These are phyloP conservation scores for Tetrahymena borealis DNA, from an alignment of 73 alveolate genomes.

Conservation along the genomic window DNA sequence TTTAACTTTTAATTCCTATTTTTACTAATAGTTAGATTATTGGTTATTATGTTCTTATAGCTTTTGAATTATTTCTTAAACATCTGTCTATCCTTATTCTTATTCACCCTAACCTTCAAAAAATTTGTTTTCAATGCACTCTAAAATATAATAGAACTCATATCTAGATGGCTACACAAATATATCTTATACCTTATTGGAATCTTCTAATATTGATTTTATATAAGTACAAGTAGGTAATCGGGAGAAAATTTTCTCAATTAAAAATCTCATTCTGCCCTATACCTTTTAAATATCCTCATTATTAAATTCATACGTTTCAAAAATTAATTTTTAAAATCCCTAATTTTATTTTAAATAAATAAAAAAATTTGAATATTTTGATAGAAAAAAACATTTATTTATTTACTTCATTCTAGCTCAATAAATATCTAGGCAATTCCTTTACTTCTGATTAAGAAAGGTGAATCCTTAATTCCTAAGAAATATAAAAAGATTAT, in stretches of 20 bases:
- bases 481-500: not conserved
- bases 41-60: not conserved
- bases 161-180: not conserved
- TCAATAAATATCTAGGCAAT: not conserved
- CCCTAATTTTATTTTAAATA: too few relatives aligned
- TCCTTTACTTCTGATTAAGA: not conserved
- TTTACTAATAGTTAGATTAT: too few relatives aligned
- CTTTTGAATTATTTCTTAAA: not conserved
- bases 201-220: not conserved
- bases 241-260: not conserved
- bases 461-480: not conserved
- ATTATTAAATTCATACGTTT: not conserved
- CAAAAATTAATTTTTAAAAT: not conserved
- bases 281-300: not conserved
- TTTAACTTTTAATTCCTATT: not conserved
- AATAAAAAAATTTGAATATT: not conserved
- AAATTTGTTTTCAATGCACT: not conserved
- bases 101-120: not conserved
- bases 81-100: not conserved
- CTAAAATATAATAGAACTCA: not conserved
- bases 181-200: not conserved
- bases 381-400: too few relatives aligned
- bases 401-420: not conserved
- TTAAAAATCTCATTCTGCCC: not conserved
- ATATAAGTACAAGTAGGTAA: not conserved